Conservation (phyloP, 768 basidiomycete species). For the Termitomyces sp. region DNA sequence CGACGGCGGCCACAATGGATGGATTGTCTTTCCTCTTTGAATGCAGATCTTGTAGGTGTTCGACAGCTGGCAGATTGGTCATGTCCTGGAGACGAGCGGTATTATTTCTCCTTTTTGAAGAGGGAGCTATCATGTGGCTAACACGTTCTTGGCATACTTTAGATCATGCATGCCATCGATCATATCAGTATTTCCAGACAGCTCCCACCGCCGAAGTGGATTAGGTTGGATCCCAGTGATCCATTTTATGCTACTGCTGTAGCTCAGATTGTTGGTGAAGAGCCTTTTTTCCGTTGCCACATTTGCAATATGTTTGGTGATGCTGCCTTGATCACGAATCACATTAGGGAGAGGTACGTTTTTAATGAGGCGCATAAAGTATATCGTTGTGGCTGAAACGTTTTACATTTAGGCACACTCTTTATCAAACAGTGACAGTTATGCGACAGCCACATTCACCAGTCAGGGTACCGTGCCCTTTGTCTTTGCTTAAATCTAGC, state of each 20-base stretch:
- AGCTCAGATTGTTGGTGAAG: slow-evolving; percentile 13
- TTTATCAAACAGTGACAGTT: slow-evolving; percentile 17
- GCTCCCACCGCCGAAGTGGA: slow-evolving; percentile 11
- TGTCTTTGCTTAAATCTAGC: not conserved
- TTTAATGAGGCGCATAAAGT: not conserved
- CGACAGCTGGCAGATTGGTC: slow-evolving; percentile 16
- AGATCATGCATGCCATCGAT: slow-evolving; percentile 18
- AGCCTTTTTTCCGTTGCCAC: slow-evolving; percentile 19
- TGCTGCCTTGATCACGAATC: slow-evolving; percentile 14
- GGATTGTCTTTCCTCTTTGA: slow-evolving; percentile 23
- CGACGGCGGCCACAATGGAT: slow-evolving; percentile 26
- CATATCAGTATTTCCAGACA: slow-evolving; percentile 11
- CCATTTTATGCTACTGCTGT: slow-evolving; percentile 13
- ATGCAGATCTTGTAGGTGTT: slow-evolving; percentile 21
- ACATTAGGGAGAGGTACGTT: slow-evolving; percentile 17
- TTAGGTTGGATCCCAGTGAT: slow-evolving; percentile 13
- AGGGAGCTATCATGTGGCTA: slow-evolving; percentile 21
- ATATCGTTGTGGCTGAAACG: not conserved
- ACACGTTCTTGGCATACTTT: slow-evolving; percentile 4
- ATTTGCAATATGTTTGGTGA: slow-evolving; percentile 17
- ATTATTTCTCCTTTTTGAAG: slow-evolving; percentile 39
- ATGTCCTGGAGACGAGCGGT: slow-evolving; percentile 27
- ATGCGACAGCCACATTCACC: slow-evolving; percentile 17
- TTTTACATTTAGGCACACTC: slow-evolving; percentile 10
- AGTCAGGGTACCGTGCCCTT: slow-evolving; percentile 10